Evolutionary conservation across 2,329 filamentous ascomycete species (phyloP).

Genomic region (Aspergillus jensenii): DNA sequence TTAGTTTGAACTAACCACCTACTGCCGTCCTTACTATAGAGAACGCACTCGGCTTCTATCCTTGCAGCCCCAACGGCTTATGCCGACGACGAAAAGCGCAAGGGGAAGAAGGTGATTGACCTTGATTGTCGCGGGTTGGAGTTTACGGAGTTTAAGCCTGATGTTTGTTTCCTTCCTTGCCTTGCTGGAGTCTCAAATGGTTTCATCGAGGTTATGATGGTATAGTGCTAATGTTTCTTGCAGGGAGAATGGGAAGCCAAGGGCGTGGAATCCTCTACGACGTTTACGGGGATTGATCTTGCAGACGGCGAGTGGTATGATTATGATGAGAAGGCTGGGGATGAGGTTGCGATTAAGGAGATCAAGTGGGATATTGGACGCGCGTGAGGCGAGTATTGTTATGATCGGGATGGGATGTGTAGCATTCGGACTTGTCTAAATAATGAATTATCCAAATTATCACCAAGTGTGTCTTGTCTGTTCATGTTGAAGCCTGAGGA

Average conservation of each 20-base stretch:
- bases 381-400: constrained; percentile 49
- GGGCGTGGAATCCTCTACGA: constrained; percentile 74
- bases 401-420: background rate
- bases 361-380: constrained; percentile 82
- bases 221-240: background rate
- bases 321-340: constrained; percentile 89
- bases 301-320: constrained; percentile 95
- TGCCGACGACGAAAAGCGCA: constrained; percentile 52
- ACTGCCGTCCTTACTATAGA: constrained; percentile 20
- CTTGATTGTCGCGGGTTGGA: constrained; percentile 94
- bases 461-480: background rate
- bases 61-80: constrained; percentile 72
- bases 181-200: accelerated
- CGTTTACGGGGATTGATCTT: constrained; percentile 80
- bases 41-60: constrained; percentile 70
- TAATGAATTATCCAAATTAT: background rate
- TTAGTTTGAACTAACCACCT: background rate
- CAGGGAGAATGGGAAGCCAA: constrained; percentile 89
- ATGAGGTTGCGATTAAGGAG: constrained; percentile 91
- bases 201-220: no score
- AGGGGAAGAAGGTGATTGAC: constrained; percentile 75
- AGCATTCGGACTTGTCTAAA: constrained; percentile 15
- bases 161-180: constrained; percentile 57
- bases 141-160: constrained; percentile 85
- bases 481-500: background rate